Percentiles rank a stretch among this genome's conserved stretches.
phyloP scores from a whole-genome alignment of 129 eudicot species.

The carrot (Daucus carota) region DH1_v3.0 NC_030388.2:22513001-22513500 shows the following conservation, averaged over 20 bases:
- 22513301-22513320: not conserved
- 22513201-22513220: not conserved
- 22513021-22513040: too few relatives aligned
- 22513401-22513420: conserved; percentile 43
- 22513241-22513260: not conserved
- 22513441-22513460: conserved; percentile 58
- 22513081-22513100: too few relatives aligned
- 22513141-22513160: not conserved
- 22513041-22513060: too few relatives aligned
- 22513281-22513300: not conserved
- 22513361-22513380: not conserved
- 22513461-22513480: conserved; percentile 63
- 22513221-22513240: not conserved
- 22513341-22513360: not conserved
- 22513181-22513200: not conserved
- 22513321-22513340: not conserved
- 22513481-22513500: conserved; percentile 56
- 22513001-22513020: too few relatives aligned
- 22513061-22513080: too few relatives aligned
- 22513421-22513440: conserved; percentile 32
- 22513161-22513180: not conserved
- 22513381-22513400: not conserved
- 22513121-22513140: too few relatives aligned
- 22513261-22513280: not conserved
- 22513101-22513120: too few relatives aligned